A percentile compares a stretch with the other conserved stretches of the same genome.
Conservation (phyloP, 2,329 filamentous ascomycete genomes). For the Beauveria pseudobassiana region DNA sequence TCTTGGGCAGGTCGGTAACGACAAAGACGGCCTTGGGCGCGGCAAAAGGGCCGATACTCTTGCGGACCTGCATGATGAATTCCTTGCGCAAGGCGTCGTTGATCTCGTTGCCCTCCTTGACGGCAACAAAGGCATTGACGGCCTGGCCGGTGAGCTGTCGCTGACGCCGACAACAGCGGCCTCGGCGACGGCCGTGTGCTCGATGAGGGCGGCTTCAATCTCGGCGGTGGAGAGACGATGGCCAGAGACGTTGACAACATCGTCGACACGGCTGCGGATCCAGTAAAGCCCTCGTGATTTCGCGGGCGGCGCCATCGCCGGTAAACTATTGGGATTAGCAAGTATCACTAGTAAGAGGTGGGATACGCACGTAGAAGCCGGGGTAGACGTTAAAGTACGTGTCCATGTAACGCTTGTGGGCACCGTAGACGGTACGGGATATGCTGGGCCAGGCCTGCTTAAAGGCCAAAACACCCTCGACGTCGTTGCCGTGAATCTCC, state of each 20-base stretch:
- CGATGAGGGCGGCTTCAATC: constrained; percentile 93
- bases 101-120: constrained; percentile 76
- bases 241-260: constrained; percentile 96
- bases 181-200: constrained; percentile 84
- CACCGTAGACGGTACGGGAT: constrained; percentile 95
- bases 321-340: constrained; percentile 55
- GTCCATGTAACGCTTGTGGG: constrained; percentile 97
- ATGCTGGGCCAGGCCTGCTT: constrained; percentile 98
- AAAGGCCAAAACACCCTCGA: constrained; percentile 93
- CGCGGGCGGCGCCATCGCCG: constrained; percentile 87
- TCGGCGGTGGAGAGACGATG: constrained; percentile 95
- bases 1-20: constrained; percentile 93
- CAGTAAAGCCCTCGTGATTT: constrained; percentile 99
- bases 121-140: constrained; percentile 90
- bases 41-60: constrained; percentile 95
- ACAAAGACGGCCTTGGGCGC: constrained; percentile 90
- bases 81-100: constrained; percentile 85
- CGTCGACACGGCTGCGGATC: constrained; percentile 97
- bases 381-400: constrained; percentile 97
- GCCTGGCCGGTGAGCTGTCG: constrained; percentile 93
- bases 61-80: constrained; percentile 86
- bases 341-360: constrained; percentile 1
- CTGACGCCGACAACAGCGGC: constrained; percentile 88
- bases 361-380: constrained; percentile 85
- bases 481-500: constrained; percentile 90